Evolutionary conservation across 1,139 yeast species (phyloP), one percentile per base, ranked within the genome.

Genomic region (Blastobotrys indianensis): DNA sequence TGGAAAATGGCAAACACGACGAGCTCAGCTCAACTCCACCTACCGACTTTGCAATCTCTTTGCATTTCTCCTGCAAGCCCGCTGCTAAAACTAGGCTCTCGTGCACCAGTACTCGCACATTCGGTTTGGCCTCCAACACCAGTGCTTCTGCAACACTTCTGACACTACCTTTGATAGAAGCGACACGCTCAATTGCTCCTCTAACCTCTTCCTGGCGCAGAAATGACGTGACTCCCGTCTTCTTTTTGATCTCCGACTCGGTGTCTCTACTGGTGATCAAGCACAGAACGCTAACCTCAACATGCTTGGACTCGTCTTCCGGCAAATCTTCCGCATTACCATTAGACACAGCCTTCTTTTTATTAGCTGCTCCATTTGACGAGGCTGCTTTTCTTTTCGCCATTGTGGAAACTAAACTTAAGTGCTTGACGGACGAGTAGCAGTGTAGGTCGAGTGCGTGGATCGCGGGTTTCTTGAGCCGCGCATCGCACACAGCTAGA

Each of bases 121-220:
- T 37, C 11, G 37, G 40, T 20, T 34, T 29, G 13, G 41, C 32
- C 10, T 39, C 36, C 12, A 12, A 38, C 25, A 32, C 16, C 2
- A 52, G 75, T 80, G 52, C 49, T 25, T 77, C 75, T 8, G 94
- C 87, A 11, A 84, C 92, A 53, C 78, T 75, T 53, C 82, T 88
- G 1, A 85, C 76, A 0, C 83, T 71, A 0, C 95, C 95, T 50
- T 82, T 71, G 2, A 85, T 81, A 50, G 80, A 77, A 12, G 85
- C 74, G 37, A 85, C 82, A 52, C 94, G 70, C 57, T 85, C 94
- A 1, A 85, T 83, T 8, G 84, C 77, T 16, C 82, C 84, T 55
- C 76, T 74, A 46, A 82, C 35, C n/a, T 40, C 42, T 11, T 44
- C 47, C 2, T 25, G 42, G 9, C 38, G 38, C 12, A 20, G 29